Evolutionary conservation across 2,329 filamentous ascomycete genomes (phyloP).

Genomic region (Pseudocercospora musae): DNA sequence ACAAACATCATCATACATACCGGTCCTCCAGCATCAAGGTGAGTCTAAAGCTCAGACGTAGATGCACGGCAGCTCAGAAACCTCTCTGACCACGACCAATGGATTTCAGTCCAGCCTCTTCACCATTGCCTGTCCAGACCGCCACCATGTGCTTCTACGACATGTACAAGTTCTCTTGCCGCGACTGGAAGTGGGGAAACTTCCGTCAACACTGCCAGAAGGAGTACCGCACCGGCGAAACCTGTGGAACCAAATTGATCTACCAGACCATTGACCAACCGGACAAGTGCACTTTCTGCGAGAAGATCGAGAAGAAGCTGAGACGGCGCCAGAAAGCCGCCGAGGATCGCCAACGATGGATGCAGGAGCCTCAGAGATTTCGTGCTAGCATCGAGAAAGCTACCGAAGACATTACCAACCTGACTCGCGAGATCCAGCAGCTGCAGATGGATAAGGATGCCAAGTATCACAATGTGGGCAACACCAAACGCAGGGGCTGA

Average conservation of each 20-base stretch:
- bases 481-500: constrained; percentile 20
- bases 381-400: constrained; percentile 64
- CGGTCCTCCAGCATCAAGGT: constrained; percentile 3
- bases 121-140: constrained; percentile 2
- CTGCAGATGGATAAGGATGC: constrained; percentile 43
- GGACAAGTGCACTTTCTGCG: constrained; percentile 77
- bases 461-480: constrained; percentile 27
- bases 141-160: constrained; percentile 89
- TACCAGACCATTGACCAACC: constrained; percentile 65
- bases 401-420: constrained; percentile 67
- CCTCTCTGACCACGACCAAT: constrained; percentile 17
- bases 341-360: constrained; percentile 74
- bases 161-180: constrained; percentile 78
- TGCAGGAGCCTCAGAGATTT: constrained; percentile 62
- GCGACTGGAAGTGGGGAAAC: constrained; percentile 91
- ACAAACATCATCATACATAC: constrained; percentile 12
- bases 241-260: constrained; percentile 90
- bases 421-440: constrained; percentile 65
- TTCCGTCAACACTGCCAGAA: constrained; percentile 91
- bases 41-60: constrained; percentile 3
- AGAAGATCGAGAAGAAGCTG: constrained; percentile 82
- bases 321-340: constrained; percentile 71
- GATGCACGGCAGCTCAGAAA: constrained; percentile 3
- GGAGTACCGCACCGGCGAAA: constrained; percentile 94
- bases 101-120: neutral